Percentiles rank a stretch among this genome's conserved stretches.
phyloP scores from a whole-genome alignment of 2,329 filamentous ascomycete genomes.

The Xylaria hypoxylon region DNA sequence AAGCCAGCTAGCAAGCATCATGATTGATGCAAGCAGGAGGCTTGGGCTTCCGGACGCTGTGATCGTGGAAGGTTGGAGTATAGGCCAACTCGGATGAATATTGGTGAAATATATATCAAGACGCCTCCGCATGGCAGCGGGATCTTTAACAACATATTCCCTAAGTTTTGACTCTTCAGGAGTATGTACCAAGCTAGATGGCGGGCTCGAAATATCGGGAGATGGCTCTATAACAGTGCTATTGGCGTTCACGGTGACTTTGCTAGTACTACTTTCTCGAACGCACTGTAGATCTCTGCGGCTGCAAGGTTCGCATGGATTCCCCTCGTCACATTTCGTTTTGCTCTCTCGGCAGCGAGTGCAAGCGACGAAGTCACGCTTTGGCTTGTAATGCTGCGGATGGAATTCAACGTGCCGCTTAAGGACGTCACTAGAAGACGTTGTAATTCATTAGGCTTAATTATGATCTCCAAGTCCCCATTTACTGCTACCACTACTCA shows the following conservation, averaged over 20 bases:
- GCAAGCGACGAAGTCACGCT: conserved; percentile 37
- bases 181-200: neutral
- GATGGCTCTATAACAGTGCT: neutral
- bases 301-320: conserved; percentile 40
- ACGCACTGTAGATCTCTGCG: conserved; percentile 39
- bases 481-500: too few species aligned
- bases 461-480: neutral
- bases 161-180: conserved; percentile 20
- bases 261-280: conserved; percentile 22
- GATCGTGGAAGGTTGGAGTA: conserved; percentile 40
- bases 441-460: conserved; percentile 14
- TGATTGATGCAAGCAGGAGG: conserved; percentile 39
- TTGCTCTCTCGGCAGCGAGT: conserved; percentile 41
- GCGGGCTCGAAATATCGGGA: conserved; percentile 2
- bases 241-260: conserved; percentile 1
- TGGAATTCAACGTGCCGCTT: conserved; percentile 45
- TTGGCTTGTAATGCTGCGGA: conserved; percentile 31
- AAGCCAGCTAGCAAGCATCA: conserved; percentile 44
- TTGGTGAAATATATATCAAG: conserved; percentile 39
- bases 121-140: conserved; percentile 25
- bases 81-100: conserved; percentile 43
- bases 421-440: conserved; percentile 42
- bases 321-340: conserved; percentile 42
- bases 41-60: conserved; percentile 26
- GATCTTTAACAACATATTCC: conserved; percentile 18